Evolutionary conservation across 164 flowering plant species (phyloP).

Genomic region (Aristolochia contorta): DNA sequence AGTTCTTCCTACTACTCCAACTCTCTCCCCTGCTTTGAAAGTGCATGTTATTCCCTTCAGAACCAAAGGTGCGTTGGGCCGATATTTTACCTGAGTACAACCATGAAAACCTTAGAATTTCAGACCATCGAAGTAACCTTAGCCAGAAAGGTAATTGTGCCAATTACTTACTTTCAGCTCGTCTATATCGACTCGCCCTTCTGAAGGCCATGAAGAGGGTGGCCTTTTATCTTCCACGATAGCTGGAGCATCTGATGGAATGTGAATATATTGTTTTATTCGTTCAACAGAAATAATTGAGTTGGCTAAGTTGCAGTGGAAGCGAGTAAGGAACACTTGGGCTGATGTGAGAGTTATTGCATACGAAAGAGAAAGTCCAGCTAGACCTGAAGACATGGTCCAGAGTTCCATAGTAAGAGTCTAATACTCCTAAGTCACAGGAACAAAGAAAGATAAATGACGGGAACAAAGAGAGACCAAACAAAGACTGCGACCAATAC

Average conservation of each 20-base stretch:
- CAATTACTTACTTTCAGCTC: conserved; percentile 45
- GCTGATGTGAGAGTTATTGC: conserved; percentile 49
- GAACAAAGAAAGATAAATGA: no score
- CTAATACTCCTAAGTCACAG: no score
- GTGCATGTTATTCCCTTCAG: conserved; percentile 80
- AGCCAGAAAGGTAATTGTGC: background rate
- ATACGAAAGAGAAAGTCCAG: conserved; percentile 86
- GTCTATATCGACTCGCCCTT: conserved; percentile 59
- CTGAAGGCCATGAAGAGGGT: conserved; percentile 65
- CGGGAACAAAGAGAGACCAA: no score
- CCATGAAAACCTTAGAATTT: no score
- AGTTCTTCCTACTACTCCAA: conserved; percentile 90
- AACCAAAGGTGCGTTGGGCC: conserved; percentile 69
- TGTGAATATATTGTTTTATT: conserved; percentile 72
- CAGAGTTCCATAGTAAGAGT: no score
- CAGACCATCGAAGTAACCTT: background rate
- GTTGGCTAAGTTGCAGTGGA: conserved; percentile 64
- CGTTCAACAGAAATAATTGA: conserved; percentile 77
- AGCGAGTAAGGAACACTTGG: conserved; percentile 50
- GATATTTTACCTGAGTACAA: conserved; percentile 54
- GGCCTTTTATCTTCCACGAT: conserved; percentile 54
- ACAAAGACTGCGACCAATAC: no score
- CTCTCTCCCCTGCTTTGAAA: conserved; percentile 59
- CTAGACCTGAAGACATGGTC: conserved; percentile 42
- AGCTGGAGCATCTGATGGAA: conserved; percentile 72